phyloP scores from a whole-genome alignment of 2,329 filamentous ascomycete genomes.

The Arthrocladium fulminans region DNA sequence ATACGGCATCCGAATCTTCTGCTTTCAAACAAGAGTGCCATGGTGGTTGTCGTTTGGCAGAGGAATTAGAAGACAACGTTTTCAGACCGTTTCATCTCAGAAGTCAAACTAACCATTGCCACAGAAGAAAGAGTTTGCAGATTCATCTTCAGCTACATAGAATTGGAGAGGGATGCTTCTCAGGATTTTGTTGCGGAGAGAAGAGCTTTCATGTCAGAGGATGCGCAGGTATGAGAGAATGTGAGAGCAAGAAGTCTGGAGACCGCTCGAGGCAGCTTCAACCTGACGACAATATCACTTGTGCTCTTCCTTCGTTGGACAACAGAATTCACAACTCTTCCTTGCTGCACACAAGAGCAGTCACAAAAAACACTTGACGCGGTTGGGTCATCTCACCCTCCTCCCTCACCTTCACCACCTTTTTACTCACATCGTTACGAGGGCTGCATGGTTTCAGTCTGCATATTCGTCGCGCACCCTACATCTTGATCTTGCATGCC shows the following conservation, averaged over 20 bases:
- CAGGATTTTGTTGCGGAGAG: not conserved
- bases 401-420: constrained; percentile 5
- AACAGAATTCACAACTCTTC: not conserved
- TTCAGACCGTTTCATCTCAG: not conserved
- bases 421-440: constrained; percentile 17
- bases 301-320: not conserved
- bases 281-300: not conserved
- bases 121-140: not conserved
- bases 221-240: not conserved
- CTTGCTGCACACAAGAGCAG: not conserved
- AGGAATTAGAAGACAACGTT: not conserved
- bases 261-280: not conserved
- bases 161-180: not conserved
- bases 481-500: constrained; percentile 19
- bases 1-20: not conserved
- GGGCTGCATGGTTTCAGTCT: constrained; percentile 13
- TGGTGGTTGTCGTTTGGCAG: not conserved
- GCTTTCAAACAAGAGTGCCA: not conserved
- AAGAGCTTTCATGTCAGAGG: not conserved
- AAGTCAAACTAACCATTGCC: not conserved
- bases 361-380: not conserved
- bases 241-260: not conserved
- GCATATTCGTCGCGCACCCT: constrained; percentile 18
- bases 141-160: not conserved
- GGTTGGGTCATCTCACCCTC: not conserved